phyloP scores from a whole-genome alignment of 345 rosid genomes.

The Lumnitzera racemosa region DNA sequence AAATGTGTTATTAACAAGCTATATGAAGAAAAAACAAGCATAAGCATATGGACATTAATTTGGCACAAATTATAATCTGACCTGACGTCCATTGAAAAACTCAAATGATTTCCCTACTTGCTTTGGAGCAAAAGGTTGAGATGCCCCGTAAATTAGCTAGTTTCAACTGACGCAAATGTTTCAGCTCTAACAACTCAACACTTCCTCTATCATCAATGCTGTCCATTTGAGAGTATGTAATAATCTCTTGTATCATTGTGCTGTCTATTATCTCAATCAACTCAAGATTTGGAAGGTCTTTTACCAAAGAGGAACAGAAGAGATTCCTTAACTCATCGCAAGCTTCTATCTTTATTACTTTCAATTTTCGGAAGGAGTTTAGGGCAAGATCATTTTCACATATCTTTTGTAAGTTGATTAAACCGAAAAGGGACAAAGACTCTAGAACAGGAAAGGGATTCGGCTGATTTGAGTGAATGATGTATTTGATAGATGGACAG shows the following conservation, averaged over 20 bases:
- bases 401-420: conserved; percentile 17
- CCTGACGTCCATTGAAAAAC: too few relatives aligned
- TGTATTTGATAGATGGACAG: neutral
- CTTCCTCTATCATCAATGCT: too few relatives aligned
- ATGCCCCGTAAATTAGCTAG: too few relatives aligned
- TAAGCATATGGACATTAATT: too few relatives aligned
- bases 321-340: conserved; percentile 14
- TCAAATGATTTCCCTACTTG: too few relatives aligned
- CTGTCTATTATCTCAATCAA: conserved; percentile 10
- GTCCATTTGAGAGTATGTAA: neutral
- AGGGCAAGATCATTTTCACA: neutral
- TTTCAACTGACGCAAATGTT: too few relatives aligned
- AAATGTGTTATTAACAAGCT: too few relatives aligned
- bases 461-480: neutral
- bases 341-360: conserved; percentile 1
- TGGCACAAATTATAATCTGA: too few relatives aligned
- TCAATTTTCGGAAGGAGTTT: conserved; percentile 9
- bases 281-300: conserved; percentile 9
- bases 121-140: too few relatives aligned
- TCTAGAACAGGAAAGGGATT: conserved; percentile 12
- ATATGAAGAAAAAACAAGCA: too few relatives aligned
- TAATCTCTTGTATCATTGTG: conserved; percentile 10
- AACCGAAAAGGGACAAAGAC: conserved; percentile 8
- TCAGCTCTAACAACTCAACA: too few relatives aligned
- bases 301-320: conserved; percentile 13